Percentiles rank a stretch among this genome's conserved stretches.
phyloP scores from a whole-genome alignment of 2,329 filamentous ascomycete genomes.

The Aspergillus sp. region DNA sequence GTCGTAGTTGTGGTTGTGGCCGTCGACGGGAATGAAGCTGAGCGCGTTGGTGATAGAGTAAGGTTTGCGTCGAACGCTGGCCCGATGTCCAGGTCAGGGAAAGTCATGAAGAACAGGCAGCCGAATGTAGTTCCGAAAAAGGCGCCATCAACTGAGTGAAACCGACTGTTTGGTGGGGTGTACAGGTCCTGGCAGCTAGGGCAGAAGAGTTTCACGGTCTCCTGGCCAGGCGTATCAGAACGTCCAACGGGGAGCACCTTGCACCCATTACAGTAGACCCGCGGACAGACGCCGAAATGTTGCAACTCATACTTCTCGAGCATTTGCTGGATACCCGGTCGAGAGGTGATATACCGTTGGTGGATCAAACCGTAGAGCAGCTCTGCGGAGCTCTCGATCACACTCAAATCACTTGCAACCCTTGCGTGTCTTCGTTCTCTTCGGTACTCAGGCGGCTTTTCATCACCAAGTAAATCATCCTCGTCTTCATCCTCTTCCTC shows the following conservation, averaged over 20 bases:
- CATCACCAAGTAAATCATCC: slow-evolving; percentile 65
- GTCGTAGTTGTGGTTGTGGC: slow-evolving; percentile 5
- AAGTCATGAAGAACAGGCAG: slow-evolving; percentile 96
- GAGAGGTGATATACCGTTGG: slow-evolving; percentile 95
- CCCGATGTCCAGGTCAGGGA: slow-evolving; percentile 86
- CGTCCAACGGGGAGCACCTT: slow-evolving; percentile 90
- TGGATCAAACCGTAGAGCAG: slow-evolving; percentile 97
- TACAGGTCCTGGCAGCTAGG: slow-evolving; percentile 96
- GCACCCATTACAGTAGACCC: slow-evolving; percentile 86
- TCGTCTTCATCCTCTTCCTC: slow-evolving; percentile 69
- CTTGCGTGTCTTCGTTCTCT: slow-evolving; percentile 75
- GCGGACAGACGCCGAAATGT: slow-evolving; percentile 94
- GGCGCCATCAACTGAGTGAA: slow-evolving; percentile 94
- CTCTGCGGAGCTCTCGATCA: slow-evolving; percentile 97
- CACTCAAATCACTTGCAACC: slow-evolving; percentile 87
- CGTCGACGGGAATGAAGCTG: slow-evolving; percentile 32
- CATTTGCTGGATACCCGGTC: slow-evolving; percentile 97
- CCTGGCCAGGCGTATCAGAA: slow-evolving; percentile 91
- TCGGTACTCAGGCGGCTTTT: slow-evolving; percentile 43
- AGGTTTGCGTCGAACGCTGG: slow-evolving; percentile 60
- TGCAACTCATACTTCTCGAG: slow-evolving; percentile 97
- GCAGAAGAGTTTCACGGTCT: slow-evolving; percentile 98
- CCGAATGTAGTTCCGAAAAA: slow-evolving; percentile 99
- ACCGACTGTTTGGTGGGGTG: slow-evolving; percentile 93
- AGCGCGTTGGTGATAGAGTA: slow-evolving; percentile 26